These are phyloP conservation scores for Bondarzewia mesenterica DNA, from an alignment of 1,284 basidiomycete genomes.

Conservation along the genomic window DNA sequence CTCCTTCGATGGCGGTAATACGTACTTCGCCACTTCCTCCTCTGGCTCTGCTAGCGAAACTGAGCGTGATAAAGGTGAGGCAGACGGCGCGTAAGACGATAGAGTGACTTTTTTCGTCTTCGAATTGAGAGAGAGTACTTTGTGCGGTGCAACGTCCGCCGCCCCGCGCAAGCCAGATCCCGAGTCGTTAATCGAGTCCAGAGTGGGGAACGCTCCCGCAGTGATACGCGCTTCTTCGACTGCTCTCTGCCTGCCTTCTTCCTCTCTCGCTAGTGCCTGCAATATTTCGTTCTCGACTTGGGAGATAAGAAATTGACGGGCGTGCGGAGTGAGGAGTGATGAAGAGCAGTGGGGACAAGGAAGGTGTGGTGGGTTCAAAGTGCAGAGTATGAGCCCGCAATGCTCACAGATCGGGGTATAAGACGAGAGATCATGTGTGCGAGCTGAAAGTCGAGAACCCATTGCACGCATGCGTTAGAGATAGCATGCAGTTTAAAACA, in stretches of 20 bases:
- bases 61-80: not conserved
- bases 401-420: conserved; percentile 46
- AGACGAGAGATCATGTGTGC: conserved; percentile 44
- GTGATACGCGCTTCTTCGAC: conserved; percentile 39
- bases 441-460: conserved; percentile 31
- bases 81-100: not conserved
- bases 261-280: conserved; percentile 38
- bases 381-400: conserved; percentile 60
- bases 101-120: not conserved
- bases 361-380: conserved; percentile 43
- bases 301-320: conserved; percentile 28
- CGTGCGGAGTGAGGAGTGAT: conserved; percentile 27
- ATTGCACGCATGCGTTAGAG: not conserved
- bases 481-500: not conserved
- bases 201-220: conserved; percentile 55
- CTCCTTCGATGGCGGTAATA: not conserved
- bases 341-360: conserved; percentile 50
- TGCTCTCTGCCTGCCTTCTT: conserved; percentile 34
- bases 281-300: conserved; percentile 37
- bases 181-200: conserved; percentile 23
- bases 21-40: not conserved
- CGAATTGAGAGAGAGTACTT: not conserved
- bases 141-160: not conserved
- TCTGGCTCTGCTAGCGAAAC: not conserved
- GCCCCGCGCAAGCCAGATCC: not conserved